phyloP scores from a whole-genome alignment of 192 early-diverging fungal species.

The Backusella westeae region DNA sequence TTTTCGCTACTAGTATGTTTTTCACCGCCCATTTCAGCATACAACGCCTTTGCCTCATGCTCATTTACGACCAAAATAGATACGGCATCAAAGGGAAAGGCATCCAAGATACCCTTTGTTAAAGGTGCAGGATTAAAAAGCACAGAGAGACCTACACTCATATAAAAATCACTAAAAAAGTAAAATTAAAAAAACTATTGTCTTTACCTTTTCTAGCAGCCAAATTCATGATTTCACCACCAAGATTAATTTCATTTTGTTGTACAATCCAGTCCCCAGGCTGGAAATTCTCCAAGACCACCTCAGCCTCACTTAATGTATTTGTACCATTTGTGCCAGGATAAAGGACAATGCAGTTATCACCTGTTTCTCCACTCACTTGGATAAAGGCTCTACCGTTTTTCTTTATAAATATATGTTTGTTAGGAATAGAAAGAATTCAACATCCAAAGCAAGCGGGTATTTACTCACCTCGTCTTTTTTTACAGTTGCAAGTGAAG shows the following conservation, averaged over 20 bases:
- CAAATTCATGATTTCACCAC: conserved; percentile 59
- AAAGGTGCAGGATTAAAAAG: conserved; percentile 89
- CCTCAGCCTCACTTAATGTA: conserved; percentile 43
- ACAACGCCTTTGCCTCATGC: conserved; percentile 61
- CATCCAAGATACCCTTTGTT: conserved; percentile 34
- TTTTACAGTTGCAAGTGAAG: conserved; percentile 50
- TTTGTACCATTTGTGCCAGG: conserved; percentile 74
- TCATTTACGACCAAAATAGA: conserved; percentile 84
- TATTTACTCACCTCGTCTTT: conserved; percentile 41
- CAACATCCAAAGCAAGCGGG: neutral
- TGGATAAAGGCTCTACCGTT: conserved; percentile 90
- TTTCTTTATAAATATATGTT: conserved; percentile 30
- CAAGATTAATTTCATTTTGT: conserved; percentile 84
- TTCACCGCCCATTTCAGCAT: conserved; percentile 27
- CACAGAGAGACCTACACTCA: conserved; percentile 56
- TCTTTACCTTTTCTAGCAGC: conserved; percentile 50
- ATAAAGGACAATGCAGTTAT: conserved; percentile 87
- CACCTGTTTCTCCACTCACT: conserved; percentile 61
- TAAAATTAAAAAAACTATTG: neutral
- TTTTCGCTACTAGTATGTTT: neutral
- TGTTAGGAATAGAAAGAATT: neutral
- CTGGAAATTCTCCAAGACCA: conserved; percentile 53
- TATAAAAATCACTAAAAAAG: neutral
- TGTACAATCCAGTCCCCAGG: conserved; percentile 76
- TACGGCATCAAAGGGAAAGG: conserved; percentile 57